Evolutionary conservation across 2,329 filamentous ascomycete genomes (phyloP), one percentile per base, ranked within the genome.

Genomic region (Monilinia polystroma): DNA sequence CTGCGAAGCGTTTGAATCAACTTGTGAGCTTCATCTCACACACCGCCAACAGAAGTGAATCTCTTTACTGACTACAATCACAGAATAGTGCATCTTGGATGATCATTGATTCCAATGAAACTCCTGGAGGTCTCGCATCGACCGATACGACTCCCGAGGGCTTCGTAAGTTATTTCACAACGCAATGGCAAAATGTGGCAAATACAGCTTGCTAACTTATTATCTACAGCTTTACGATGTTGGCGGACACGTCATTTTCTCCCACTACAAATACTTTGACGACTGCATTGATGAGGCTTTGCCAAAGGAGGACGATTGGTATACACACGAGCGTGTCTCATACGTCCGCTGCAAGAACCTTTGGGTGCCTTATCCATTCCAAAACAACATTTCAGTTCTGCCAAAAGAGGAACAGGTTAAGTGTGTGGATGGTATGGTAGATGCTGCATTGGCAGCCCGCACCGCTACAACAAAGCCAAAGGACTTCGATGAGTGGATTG

Each of bases 341-440:
- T 99, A 99, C 80, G 94, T 99, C 74, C 93, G 95, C 78, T 97
- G 93, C 90, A 94, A 96, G 88, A 85, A 86, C 73, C 85, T 92
- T 77, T 99, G 95, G 95, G 95, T 99, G 67, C 94, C 95, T 64
- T 99, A 99, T 82, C 95, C 95, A 71, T 97, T 99, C 89, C 95
- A 99, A 84, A 99, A 98, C 88, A 99, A 99, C 85, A 94, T 99
- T 78, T 96, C 95, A 76, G 94, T 97, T 89, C 83, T 99, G 77
- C 91, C 92, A 79, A 96, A 97, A 85, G 92, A 97, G 73, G 95
- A 99, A 76, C 93, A 99, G 83, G 93, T 97, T 72, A 89, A 86
- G 77, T 96, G 92, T 80, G 90, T 99, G 76, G 92, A 98, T 73
- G 94, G 94, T 72, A 88, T 99, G 84, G 97, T 99, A 73, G 94